Conservation (phyloP, 176 grass and related monocot species). For the Eleusine indica region DNA sequence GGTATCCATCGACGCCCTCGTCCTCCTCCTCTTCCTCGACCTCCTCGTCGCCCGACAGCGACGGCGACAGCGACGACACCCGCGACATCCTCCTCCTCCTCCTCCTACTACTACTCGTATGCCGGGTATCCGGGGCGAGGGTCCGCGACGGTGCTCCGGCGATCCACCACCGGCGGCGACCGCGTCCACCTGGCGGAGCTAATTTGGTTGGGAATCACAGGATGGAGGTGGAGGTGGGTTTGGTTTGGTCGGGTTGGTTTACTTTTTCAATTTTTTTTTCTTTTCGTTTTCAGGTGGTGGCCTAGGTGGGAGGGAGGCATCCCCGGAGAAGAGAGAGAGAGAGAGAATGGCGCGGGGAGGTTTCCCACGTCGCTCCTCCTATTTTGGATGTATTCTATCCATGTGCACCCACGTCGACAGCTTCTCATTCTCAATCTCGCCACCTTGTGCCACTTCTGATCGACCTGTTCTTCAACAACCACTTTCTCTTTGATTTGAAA, state of each 20-base stretch:
- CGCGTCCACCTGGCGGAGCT: not conserved
- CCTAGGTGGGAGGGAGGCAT: not conserved
- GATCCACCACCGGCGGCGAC: constrained; percentile 36
- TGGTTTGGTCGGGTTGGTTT: constrained; percentile 42
- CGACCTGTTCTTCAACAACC: not conserved
- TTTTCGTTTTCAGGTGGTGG: not conserved
- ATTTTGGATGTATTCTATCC: constrained; percentile 49
- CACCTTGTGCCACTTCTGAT: not conserved
- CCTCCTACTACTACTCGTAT: not conserved
- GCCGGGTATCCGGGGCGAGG: not conserved
- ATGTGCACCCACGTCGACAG: constrained; percentile 10
- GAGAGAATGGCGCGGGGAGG: constrained; percentile 26
- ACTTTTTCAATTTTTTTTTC: not conserved
- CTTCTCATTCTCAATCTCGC: not conserved
- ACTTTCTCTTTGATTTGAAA: not conserved
- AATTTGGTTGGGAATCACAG: constrained; percentile 39
- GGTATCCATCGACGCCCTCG: constrained; percentile 87
- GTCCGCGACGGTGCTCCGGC: constrained; percentile 29
- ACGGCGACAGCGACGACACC: constrained; percentile 63
- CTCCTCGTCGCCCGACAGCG: constrained; percentile 64
- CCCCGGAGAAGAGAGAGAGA: not conserved
- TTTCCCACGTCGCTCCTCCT: constrained; percentile 46
- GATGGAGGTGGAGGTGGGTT: constrained; percentile 36
- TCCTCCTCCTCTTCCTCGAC: constrained; percentile 72
- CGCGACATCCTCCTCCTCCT: constrained; percentile 35